These are phyloP conservation scores for Ganoderma lingzhi DNA, from an alignment of 1,284 basidiomycete species.

Conservation along the genomic window DNA sequence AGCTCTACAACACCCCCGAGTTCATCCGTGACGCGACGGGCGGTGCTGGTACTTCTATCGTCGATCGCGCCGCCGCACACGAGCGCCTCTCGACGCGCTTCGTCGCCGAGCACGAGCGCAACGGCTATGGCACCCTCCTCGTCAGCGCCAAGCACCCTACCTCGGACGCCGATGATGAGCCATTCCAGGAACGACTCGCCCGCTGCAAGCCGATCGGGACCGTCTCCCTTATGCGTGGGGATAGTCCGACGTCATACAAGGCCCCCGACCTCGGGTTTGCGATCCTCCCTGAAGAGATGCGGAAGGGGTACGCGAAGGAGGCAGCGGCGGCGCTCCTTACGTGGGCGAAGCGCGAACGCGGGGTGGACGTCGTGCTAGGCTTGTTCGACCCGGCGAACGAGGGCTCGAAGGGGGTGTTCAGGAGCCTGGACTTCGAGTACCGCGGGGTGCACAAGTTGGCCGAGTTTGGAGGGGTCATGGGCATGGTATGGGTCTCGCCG, in stretches of 20 bases:
- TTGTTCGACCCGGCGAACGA: conserved; percentile 12
- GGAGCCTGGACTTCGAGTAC: conserved; percentile 19
- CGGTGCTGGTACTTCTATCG: not conserved
- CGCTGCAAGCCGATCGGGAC: conserved; percentile 14
- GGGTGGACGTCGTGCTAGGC: conserved; percentile 14
- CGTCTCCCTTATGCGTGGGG: conserved; percentile 21
- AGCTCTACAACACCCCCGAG: conserved; percentile 21
- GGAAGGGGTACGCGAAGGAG: conserved; percentile 21
- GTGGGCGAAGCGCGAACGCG: conserved; percentile 9
- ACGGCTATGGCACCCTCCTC: conserved; percentile 18
- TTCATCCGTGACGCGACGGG: conserved; percentile 9
- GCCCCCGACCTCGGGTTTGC: conserved; percentile 19
- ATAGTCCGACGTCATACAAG: conserved; percentile 13
- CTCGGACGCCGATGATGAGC: not conserved
- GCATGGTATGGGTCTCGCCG: conserved; percentile 16
- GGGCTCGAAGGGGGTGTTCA: conserved; percentile 12
- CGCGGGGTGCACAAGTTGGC: conserved; percentile 7
- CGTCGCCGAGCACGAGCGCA: conserved; percentile 9
- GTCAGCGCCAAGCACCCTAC: conserved; percentile 13
- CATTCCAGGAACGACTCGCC: conserved; percentile 17
- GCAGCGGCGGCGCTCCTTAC: conserved; percentile 6
- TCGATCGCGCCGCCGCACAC: conserved; percentile 11
- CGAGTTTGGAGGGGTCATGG: conserved; percentile 8
- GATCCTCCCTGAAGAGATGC: conserved; percentile 21
- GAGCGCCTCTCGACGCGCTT: conserved; percentile 10